These are phyloP conservation scores for Atkinsonella hypoxylon DNA, from an alignment of 2,329 filamentous ascomycete genomes.

Conservation along the genomic window DNA sequence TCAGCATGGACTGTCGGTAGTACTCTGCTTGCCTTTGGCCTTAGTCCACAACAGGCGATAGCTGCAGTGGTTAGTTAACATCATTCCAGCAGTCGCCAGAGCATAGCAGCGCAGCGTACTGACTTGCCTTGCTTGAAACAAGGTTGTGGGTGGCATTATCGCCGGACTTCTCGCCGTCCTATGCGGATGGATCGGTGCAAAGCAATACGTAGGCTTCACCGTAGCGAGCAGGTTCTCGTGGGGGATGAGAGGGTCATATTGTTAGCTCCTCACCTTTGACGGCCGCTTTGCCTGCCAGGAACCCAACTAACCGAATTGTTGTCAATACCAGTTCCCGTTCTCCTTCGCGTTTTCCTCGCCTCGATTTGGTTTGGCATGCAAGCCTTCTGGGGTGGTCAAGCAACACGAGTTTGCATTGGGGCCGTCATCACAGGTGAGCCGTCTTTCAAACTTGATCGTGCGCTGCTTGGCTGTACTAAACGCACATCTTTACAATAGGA, in stretches of 20 bases:
- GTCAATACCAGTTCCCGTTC: slow-evolving; percentile 12
- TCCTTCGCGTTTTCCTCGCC: slow-evolving; percentile 14
- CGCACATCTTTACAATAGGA: background rate
- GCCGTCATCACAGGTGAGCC: slow-evolving; percentile 15
- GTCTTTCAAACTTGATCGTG: background rate
- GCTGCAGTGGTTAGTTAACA: slow-evolving; percentile 11
- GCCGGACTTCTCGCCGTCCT: slow-evolving; percentile 12
- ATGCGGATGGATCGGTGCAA: slow-evolving; percentile 13
- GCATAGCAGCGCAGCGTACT: too few species aligned
- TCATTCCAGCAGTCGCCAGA: too few species aligned
- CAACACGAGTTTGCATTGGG: slow-evolving; percentile 16
- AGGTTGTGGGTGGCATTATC: slow-evolving; percentile 12
- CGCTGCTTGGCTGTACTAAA: background rate
- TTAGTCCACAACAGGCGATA: slow-evolving; percentile 17
- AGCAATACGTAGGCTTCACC: slow-evolving; percentile 16
- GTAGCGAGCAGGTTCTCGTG: slow-evolving; percentile 29
- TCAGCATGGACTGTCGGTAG: slow-evolving; percentile 16
- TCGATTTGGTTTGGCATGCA: slow-evolving; percentile 19
- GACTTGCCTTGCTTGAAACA: background rate
- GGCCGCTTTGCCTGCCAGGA: too few species aligned
- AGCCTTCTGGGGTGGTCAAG: slow-evolving; percentile 18
- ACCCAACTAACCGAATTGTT: too few species aligned
- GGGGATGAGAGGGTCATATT: slow-evolving; percentile 34
- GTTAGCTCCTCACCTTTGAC: slow-evolving; percentile 5
- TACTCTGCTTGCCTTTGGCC: slow-evolving; percentile 14